Evolutionary conservation across 805 yeast genomes (phyloP).

Genomic region (Candida namnaoensis): DNA sequence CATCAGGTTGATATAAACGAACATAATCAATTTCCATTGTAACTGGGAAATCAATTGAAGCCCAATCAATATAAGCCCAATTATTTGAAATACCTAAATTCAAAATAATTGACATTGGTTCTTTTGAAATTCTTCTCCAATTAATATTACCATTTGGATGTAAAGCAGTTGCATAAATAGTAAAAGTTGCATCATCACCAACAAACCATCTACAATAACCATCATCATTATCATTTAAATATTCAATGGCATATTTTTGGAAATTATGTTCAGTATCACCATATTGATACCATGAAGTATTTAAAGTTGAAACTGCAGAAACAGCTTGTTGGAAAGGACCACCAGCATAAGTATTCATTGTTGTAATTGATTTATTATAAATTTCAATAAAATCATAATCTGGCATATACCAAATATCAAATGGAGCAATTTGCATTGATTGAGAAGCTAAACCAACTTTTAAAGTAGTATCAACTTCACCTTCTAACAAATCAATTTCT

Average conservation of each 20-base stretch:
- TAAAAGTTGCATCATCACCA: constrained; percentile 38
- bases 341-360: constrained; percentile 38
- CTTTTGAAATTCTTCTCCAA: constrained; percentile 38
- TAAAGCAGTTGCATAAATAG: constrained; percentile 31
- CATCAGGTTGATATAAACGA: constrained; percentile 39
- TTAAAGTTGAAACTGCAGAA: constrained; percentile 35
- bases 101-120: constrained; percentile 41
- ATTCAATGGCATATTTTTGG: constrained; percentile 37
- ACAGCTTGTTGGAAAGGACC: constrained; percentile 44
- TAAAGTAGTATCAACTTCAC: constrained; percentile 24
- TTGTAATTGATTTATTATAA: constrained; percentile 29
- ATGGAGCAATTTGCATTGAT: constrained; percentile 42
- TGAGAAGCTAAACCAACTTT: constrained; percentile 37
- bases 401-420: constrained; percentile 43
- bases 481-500: constrained; percentile 42
- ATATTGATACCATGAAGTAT: constrained; percentile 37
- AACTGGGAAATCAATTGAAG: constrained; percentile 31
- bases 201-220: constrained; percentile 31
- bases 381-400: constrained; percentile 37
- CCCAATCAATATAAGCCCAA: constrained; percentile 46
- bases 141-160: constrained; percentile 43
- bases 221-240: constrained; percentile 22
- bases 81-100: constrained; percentile 40
- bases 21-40: constrained; percentile 37
- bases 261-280: constrained; percentile 12